Evolutionary conservation across 2,329 filamentous ascomycete genomes (phyloP).

Genomic region (Coniochaeta sp.): DNA sequence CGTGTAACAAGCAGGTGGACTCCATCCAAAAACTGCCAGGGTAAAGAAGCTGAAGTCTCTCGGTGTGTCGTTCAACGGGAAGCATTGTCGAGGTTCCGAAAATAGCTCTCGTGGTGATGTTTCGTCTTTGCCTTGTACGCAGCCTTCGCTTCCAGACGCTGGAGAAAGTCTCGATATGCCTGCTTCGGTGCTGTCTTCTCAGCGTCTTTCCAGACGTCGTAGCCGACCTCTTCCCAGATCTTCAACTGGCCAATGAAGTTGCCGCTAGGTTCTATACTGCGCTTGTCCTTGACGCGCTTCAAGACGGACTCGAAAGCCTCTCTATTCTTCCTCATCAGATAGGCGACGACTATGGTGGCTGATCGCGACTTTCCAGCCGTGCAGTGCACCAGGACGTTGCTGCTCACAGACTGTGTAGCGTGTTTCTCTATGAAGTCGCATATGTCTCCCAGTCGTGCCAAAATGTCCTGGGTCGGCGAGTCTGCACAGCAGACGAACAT

Average conservation of each 20-base stretch:
- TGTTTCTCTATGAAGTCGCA: slow-evolving; percentile 15
- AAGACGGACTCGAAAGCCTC: slow-evolving; percentile 2
- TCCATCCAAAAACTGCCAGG: too few species aligned
- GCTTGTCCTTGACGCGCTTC: slow-evolving; percentile 6
- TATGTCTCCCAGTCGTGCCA: slow-evolving; percentile 4
- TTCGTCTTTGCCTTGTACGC: neutral
- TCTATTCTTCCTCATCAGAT: slow-evolving; percentile 14
- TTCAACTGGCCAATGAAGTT: slow-evolving; percentile 15
- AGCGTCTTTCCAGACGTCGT: slow-evolving; percentile 13
- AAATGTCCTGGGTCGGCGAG: slow-evolving; percentile 6
- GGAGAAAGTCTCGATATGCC: neutral
- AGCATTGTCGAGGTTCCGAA: neutral
- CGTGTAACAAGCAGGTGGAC: too few species aligned
- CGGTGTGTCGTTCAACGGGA: neutral
- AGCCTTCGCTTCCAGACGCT: neutral
- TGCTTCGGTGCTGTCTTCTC: slow-evolving; percentile 3
- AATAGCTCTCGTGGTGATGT: neutral
- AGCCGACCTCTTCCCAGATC: slow-evolving; percentile 13
- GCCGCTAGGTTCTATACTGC: slow-evolving; percentile 10
- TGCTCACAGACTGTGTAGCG: neutral
- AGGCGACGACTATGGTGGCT: slow-evolving; percentile 12
- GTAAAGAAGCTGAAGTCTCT: too few species aligned
- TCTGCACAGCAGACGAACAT: slow-evolving; percentile 9
- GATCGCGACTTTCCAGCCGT: slow-evolving; percentile 18
- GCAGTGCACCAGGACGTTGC: slow-evolving; percentile 15